Percentiles rank a stretch among this genome's conserved stretches.
phyloP scores from a whole-genome alignment of 345 rosid genomes.

The Populus pruinosa region DNA sequence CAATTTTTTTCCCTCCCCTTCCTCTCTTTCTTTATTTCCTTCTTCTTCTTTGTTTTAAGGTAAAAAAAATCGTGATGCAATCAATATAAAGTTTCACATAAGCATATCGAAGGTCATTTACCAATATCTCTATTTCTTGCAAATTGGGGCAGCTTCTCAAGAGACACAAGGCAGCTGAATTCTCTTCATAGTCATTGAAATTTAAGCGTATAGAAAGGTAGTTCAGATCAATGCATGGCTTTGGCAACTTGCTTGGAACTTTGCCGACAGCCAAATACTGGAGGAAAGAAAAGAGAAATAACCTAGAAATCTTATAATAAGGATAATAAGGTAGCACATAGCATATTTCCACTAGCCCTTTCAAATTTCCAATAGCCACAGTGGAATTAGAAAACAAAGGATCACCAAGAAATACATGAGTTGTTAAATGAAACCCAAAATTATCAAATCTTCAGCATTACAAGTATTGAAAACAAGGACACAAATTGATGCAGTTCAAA shows the following conservation, averaged over 20 bases:
- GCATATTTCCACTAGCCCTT: neutral
- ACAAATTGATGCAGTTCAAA: neutral
- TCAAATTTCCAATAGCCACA: neutral
- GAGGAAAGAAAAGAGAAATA: conserved; percentile 19
- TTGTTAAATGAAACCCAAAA: neutral
- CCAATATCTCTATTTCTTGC: conserved; percentile 65
- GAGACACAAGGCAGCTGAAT: conserved; percentile 52
- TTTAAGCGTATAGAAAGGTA: conserved; percentile 60
- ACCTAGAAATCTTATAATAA: conserved; percentile 7
- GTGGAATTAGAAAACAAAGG: neutral
- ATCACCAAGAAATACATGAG: too few relatives aligned
- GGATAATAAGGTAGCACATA: neutral
- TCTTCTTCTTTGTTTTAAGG: too few relatives aligned
- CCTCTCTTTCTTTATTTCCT: too few relatives aligned
- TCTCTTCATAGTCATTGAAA: conserved; percentile 58
- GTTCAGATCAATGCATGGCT: conserved; percentile 52
- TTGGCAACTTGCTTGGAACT: conserved; percentile 48
- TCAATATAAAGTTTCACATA: neutral
- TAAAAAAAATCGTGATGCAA: neutral
- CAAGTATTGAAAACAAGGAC: neutral
- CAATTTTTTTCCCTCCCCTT: too few relatives aligned
- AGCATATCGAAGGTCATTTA: conserved; percentile 12
- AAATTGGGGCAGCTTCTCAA: conserved; percentile 60
- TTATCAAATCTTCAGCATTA: neutral
- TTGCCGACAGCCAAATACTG: conserved; percentile 62